phyloP scores from a whole-genome alignment of 2,329 filamentous ascomycete species.

The Botrytis porri region DNA sequence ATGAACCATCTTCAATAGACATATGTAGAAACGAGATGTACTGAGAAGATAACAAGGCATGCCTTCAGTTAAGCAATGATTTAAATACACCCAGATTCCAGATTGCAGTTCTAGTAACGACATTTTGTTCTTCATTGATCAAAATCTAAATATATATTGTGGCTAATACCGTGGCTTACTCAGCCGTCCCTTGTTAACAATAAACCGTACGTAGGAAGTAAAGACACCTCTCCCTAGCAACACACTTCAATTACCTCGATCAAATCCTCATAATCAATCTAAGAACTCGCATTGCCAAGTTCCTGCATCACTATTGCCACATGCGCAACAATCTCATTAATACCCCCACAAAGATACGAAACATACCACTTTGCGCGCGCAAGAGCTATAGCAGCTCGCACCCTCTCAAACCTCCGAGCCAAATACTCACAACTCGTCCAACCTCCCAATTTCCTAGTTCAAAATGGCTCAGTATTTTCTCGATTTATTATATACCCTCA shows the following conservation, averaged over 20 bases:
- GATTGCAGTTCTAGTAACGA: neutral
- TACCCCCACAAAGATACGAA: neutral
- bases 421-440: neutral
- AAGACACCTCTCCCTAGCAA: conserved; percentile 5
- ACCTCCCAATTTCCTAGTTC: neutral
- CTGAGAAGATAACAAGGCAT: neutral
- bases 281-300: neutral
- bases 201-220: neutral
- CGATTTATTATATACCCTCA: conserved; percentile 86
- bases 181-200: neutral
- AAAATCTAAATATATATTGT: neutral
- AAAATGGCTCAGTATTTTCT: conserved; percentile 79
- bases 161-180: neutral
- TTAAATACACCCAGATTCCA: neutral
- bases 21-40: neutral
- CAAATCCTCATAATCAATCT: neutral
- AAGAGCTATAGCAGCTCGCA: conserved; percentile 8
- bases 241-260: neutral
- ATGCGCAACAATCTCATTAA: neutral
- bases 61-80: neutral
- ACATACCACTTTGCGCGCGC: conserved; percentile 2
- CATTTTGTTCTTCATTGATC: neutral
- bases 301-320: neutral
- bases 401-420: neutral
- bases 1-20: neutral